Base-by-base conservation (phyloP, 257 asterid species). In the Handroanthus guayacan region DNA sequence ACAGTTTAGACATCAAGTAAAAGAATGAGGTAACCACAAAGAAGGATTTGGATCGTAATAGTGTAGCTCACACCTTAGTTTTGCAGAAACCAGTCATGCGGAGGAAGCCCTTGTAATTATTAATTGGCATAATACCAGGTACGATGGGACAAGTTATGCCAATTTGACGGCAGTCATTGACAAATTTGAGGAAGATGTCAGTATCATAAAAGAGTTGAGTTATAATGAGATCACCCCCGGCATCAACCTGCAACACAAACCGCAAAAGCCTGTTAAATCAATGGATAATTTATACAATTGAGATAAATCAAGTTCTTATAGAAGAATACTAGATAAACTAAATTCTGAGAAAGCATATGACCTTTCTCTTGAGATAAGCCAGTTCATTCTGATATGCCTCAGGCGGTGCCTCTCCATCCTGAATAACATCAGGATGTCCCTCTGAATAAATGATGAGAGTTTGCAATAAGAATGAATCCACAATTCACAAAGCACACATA, bases 21-120 rank as follows among this genome's bases (percentile, higher is more conserved):
- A 50, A 57, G 20, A 39, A 81, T 17, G 62, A 73, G 78, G 51
- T 76, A 78, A 25, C 25, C 75, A 80, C 20, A 18, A 37, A 57
- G 34, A 48, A 66, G 17, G 44, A 16, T n/a, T 37, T 60, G 56
- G 47, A 63, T 17, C 65, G 34, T 11, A 73, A 47, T 54, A 75
- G 75, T 38, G 51, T 36, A 43, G 25, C 65, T 38, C 79, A 45
- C 78, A 95, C 99, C 97, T 90, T 95, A 37, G 99, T 95, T 87
- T 95, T 95, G 89, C 99, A 95, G 78, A 95, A 95, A 66, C 97
- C 97, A 79, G 99, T 89, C 99, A 95, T 95, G 74, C 99, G 97
- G 75, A 95, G 52, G 90, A 95, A 95, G 63, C 98, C 99, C 88
- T 91, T 95, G 88, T 89, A 95, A 67, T 95, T 95, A 75, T 95